These are phyloP conservation scores for Cyberlindnera mycetangii DNA, from an alignment of 805 yeast species.

Conservation along the genomic window DNA sequence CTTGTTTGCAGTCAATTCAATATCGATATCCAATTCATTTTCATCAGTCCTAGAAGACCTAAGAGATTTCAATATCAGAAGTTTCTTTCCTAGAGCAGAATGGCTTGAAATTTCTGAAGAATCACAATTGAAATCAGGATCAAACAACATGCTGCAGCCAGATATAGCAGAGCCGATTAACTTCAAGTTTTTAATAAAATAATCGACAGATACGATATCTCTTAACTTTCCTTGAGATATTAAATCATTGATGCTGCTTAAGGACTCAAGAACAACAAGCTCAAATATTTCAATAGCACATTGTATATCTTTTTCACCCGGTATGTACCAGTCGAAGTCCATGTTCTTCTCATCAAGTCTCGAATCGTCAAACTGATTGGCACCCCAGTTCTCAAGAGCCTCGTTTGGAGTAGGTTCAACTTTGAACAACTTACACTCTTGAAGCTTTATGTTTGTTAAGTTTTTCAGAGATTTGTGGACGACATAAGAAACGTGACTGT, in stretches of 20 bases:
- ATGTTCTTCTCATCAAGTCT: slow-evolving; percentile 50
- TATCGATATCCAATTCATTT: slow-evolving; percentile 36
- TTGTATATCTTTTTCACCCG: slow-evolving; percentile 50
- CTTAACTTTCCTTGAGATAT: slow-evolving; percentile 27
- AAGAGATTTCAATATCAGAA: slow-evolving; percentile 34
- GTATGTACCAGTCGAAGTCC: slow-evolving; percentile 73
- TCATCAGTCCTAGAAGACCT: slow-evolving; percentile 34
- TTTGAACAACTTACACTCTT: slow-evolving; percentile 52
- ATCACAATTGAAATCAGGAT: slow-evolving; percentile 54
- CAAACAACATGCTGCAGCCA: slow-evolving; percentile 71
- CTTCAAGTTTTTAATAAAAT: slow-evolving; percentile 50
- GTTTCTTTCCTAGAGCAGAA: slow-evolving; percentile 25
- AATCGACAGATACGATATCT: slow-evolving; percentile 43
- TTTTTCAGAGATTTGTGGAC: slow-evolving; percentile 66
- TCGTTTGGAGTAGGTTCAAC: slow-evolving; percentile 37
- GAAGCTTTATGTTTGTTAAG: slow-evolving; percentile 56
- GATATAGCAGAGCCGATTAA: slow-evolving; percentile 59
- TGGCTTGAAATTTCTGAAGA: slow-evolving; percentile 10
- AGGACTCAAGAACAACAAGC: slow-evolving; percentile 41
- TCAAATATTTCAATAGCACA: slow-evolving; percentile 62
- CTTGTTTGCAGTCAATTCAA: slow-evolving; percentile 32
- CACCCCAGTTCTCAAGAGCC: slow-evolving; percentile 68
- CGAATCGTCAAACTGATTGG: slow-evolving; percentile 52
- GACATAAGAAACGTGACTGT: slow-evolving; percentile 56
- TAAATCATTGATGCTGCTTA: slow-evolving; percentile 39